phyloP scores from a whole-genome alignment of 352 stramenopile genomes.

The Phytopythium cucurbitacearum region DNA sequence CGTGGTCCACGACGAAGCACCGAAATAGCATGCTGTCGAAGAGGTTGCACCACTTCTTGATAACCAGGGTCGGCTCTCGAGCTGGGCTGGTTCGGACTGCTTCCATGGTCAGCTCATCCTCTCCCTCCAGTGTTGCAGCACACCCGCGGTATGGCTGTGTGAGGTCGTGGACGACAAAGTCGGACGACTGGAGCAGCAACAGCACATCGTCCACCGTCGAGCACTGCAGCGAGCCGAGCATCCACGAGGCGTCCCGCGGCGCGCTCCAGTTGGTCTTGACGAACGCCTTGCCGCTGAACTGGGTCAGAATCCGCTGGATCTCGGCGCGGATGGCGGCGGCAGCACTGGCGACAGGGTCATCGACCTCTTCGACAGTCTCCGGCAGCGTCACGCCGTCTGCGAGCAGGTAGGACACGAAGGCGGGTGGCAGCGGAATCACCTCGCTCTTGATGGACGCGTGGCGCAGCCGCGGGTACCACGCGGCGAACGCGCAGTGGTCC shows the following conservation, averaged over 20 bases:
- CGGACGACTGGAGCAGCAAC: conserved; percentile 74
- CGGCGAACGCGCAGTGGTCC: conserved; percentile 72
- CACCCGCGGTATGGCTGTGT: conserved; percentile 79
- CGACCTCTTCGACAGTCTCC: conserved; percentile 12
- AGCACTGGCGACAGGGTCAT: conserved; percentile 15
- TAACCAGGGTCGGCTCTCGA: conserved; percentile 64
- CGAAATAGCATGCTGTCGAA: conserved; percentile 95
- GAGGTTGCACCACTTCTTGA: conserved; percentile 95
- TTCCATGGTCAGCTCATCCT: neutral
- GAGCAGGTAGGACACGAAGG: conserved; percentile 61
- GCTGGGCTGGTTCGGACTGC: neutral
- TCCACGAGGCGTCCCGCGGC: conserved; percentile 92
- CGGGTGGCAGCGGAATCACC: conserved; percentile 39
- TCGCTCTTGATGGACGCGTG: conserved; percentile 62
- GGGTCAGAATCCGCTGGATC: conserved; percentile 60
- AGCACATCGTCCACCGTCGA: conserved; percentile 81
- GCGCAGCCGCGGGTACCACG: conserved; percentile 63
- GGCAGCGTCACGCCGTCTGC: conserved; percentile 62
- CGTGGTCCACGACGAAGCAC: conserved; percentile 86
- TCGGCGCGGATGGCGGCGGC: conserved; percentile 34
- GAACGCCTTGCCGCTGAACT: conserved; percentile 69
- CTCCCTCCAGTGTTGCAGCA: neutral
- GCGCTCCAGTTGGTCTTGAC: conserved; percentile 95
- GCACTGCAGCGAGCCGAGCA: conserved; percentile 80
- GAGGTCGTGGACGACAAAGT: conserved; percentile 91